Base-by-base conservation (phyloP, 306 rosid species). In the Spatholobus suberectus region DNA sequence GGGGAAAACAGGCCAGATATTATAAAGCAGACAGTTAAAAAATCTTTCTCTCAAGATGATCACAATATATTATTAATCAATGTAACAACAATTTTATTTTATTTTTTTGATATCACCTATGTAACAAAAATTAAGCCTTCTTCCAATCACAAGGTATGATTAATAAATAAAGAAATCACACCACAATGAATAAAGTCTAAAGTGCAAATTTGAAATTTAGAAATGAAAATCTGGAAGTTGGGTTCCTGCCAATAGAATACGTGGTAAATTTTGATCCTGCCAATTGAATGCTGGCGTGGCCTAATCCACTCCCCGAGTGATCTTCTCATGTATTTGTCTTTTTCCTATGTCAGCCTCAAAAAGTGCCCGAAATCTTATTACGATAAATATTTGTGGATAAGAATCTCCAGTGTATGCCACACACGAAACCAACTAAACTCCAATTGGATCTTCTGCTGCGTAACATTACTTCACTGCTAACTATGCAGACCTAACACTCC, bases 321-420 rank as follows among this genome's bases (percentile, higher is more conserved):
- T 35, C n/a, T 38, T 68, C 63, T 27, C 20, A 20, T 13, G 43
- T 12, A n/a, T 70, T 80, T 77, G 74, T 89, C 79, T 37, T 73
- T 74, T 59, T 46, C 9, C 69, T 41, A 62, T 26, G 21, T 47
- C 21, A 78, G 88, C 90, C 94, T 88, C 85, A 70, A 91, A 85
- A 70, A 70, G 91, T 82, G 54, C 57, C 38, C 18, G 78, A 88
- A 89, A 93, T 90, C 88, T 70, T 3, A 47, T 70, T 70, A 17
- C 59, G 94, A 89, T 81, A 83, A 92, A 86, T 76, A 90, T 81
- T 69, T 90, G 97, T 90, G 98, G 97, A 91, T 91, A 89, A 91
- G 97, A 91, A 83, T 93, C 92, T 80, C 59, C 69, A 4, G 8
- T 77, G 83, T 82, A 86, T 90, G 88, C 75, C 90, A 76, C 97